Evolutionary conservation across 352 stramenopile species (phyloP), one percentile per base, ranked within the genome.

Genomic region (Phytophthora pinifolia): DNA sequence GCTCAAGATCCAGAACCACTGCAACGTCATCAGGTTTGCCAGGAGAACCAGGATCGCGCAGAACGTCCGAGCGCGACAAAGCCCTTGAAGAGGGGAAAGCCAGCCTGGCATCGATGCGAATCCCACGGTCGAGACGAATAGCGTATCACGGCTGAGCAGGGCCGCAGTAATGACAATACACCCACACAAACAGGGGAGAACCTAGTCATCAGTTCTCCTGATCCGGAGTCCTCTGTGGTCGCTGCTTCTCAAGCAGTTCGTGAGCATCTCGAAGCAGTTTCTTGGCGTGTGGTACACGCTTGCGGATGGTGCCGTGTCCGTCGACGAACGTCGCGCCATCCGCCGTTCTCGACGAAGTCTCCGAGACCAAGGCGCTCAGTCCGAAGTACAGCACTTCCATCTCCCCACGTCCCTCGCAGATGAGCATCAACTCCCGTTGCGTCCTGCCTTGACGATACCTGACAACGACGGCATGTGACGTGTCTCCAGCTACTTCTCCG

Each of bases 211-310:
- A 30, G 29, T 22, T 15, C 43, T n/a, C n/a, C n/a, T n/a, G n/a
- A n/a, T n/a, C n/a, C n/a, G n/a, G 29, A 30, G 18, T 72, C 52
- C 46, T 43, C 2, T 51, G 42, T 42, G 51, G 43, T 32, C 30
- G 15, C 18, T 50, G 22, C 22, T 76, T 56, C 35, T 76, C 70
- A 1, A 86, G 70, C 14, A 86, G 59, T n/a, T 62, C 41, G 22
- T 76, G 54, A 7, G 79, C 74, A 1, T 86, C 66, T 6, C 55
- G 65, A 30, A 89, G 73, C 12, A 89, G 58, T 27, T 72, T 72
- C 65, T 88, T 89, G 34, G 76, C 77, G 45, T 87, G 79, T 2
- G 78, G 66, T 17, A 75, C 65, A 22, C 86, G 83, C 37, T 77
- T 81, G 9, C 79, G 79, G 44, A 88, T 86, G 32, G 74, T 62